These are phyloP conservation scores for Luvunga scandens DNA, from an alignment of 345 rosid species.

Conservation along the genomic window DNA sequence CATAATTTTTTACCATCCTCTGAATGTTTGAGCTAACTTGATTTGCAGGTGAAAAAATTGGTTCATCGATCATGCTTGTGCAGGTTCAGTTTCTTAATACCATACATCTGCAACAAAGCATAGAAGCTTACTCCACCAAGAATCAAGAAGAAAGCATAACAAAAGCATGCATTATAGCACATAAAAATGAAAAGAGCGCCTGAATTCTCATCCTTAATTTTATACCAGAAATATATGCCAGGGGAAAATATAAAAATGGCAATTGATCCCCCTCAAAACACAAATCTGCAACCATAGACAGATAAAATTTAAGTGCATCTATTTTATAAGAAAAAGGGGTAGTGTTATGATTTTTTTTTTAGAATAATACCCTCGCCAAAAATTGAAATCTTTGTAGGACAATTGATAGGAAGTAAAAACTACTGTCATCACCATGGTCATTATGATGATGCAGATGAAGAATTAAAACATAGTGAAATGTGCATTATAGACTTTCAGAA, in stretches of 20 bases:
- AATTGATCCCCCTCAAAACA: conserved; percentile 7
- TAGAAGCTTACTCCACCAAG: no score
- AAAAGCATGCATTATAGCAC: no score
- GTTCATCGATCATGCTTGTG: no score
- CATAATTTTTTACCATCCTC: no score
- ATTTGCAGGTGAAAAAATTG: no score
- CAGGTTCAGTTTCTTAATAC: no score
- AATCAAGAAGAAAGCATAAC: no score
- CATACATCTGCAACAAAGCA: no score
- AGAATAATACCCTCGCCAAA: conserved; percentile 1
- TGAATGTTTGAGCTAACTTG: no score
- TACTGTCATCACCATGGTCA: neutral
- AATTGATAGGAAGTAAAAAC: neutral
- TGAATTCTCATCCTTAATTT: neutral
- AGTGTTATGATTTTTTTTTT: neutral
- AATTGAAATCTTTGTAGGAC: neutral
- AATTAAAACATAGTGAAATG: no score
- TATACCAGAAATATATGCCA: neutral
- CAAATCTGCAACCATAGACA: neutral
- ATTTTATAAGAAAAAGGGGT: neutral
- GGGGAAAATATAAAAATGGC: neutral
- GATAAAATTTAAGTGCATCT: neutral
- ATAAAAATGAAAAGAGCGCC: no score
- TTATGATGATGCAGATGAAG: neutral
- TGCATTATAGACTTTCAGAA: neutral